Base-by-base conservation (phyloP, 2,329 filamentous ascomycete genomes). In the Coniochaeta hoffmannii region DNA sequence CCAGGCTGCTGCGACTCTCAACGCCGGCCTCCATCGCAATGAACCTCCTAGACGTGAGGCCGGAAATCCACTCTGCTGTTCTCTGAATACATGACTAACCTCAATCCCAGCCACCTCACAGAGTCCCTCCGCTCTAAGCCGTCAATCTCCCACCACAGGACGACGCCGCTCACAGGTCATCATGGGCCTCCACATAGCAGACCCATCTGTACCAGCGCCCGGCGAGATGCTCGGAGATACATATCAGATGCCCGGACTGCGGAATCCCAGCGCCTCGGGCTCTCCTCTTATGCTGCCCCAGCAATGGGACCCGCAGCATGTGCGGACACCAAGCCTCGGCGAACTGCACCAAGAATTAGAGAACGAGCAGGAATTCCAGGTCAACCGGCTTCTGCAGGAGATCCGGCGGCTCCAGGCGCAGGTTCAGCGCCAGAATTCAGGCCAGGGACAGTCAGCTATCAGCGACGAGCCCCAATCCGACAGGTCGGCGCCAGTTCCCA, bases 261-360 rank as follows among this genome's bases (percentile, higher is more conserved):
- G 49, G 49, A 34, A 51, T 11, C 49, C 49, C 10, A 19, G 28
- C 19, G n/a, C 32, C 28, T 31, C 49, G n/a, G 49, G 49, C 10
- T 51, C 49, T 51, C 49, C 49, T 26, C 49, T 51, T 10, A 51
- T 51, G 26, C 49, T 51, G 3, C 28, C 49, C 49, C 28, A 34
- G 57, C 65, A 73, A 55, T 66, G 71, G 32, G 82, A 85, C 61
- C 80, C 83, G 15, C 79, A 83, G 61, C 86, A 88, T 64, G 80
- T 83, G 61, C 78, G 88, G 51, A 73, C 85, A 0, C 87, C 87
- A 2, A 90, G 87, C 66, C 69, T 91, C 59, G 88, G 88, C 17
- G 87, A 90, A 69, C 80, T 91, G 41, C 87, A 91, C 62, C 88
- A 91, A 66, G 86, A 90, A 69, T 76, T 91, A 1, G 88, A 91